Percentiles rank a stretch among this genome's conserved stretches.
Conservation (phyloP, 192 early-diverging fungal genomes). For the Backusella macrospora region DNA sequence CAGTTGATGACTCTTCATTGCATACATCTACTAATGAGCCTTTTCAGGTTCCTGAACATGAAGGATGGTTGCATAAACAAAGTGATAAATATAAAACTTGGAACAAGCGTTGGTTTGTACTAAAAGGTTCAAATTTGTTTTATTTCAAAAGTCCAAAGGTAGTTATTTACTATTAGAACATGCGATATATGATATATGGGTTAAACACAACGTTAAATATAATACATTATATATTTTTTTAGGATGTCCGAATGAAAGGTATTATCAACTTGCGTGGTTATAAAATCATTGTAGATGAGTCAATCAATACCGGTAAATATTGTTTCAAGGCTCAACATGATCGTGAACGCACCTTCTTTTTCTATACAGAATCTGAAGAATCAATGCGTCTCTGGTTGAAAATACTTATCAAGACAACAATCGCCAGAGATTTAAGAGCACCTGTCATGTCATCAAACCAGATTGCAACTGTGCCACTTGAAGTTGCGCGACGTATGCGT, state of each 20-base stretch:
- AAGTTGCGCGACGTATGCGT: slow-evolving; percentile 57
- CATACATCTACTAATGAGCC: slow-evolving; percentile 12
- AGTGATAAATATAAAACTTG: slow-evolving; percentile 61
- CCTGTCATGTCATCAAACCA: slow-evolving; percentile 65
- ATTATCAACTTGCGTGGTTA: slow-evolving; percentile 63
- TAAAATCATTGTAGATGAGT: slow-evolving; percentile 61
- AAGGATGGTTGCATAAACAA: slow-evolving; percentile 64
- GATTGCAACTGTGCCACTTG: slow-evolving; percentile 55
- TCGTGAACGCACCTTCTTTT: slow-evolving; percentile 57
- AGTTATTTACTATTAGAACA: slow-evolving; percentile 7
- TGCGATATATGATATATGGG: background rate
- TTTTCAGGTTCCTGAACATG: slow-evolving; percentile 53
- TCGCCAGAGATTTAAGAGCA: slow-evolving; percentile 53
- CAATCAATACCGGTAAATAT: slow-evolving; percentile 61
- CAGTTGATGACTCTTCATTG: background rate
- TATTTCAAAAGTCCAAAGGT: slow-evolving; percentile 61
- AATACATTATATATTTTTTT: background rate
- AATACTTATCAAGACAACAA: slow-evolving; percentile 67
- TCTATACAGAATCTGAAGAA: slow-evolving; percentile 57
- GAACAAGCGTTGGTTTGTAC: slow-evolving; percentile 65
- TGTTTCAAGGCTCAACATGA: slow-evolving; percentile 66
- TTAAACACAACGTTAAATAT: background rate
- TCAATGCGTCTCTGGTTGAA: slow-evolving; percentile 60
- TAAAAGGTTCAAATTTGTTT: slow-evolving; percentile 59
- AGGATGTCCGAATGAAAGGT: slow-evolving; percentile 55